phyloP scores from a whole-genome alignment of 2,329 filamentous ascomycete genomes.

The Bipolaris bicolor region DNA sequence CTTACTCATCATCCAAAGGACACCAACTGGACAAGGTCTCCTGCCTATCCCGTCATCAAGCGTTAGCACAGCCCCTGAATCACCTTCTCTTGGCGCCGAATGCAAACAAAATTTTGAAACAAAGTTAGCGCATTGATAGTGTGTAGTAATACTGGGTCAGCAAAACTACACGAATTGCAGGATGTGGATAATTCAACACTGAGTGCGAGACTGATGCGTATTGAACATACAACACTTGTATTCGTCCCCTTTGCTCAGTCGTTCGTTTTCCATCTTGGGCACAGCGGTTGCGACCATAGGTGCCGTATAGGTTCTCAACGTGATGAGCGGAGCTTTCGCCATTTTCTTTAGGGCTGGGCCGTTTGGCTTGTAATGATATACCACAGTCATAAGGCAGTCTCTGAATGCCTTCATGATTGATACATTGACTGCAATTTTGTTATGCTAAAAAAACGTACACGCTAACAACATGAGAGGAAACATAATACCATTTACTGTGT shows the following conservation, averaged over 20 bases:
- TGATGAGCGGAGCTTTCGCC: slow-evolving; percentile 18
- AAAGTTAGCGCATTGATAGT: slow-evolving; percentile 18
- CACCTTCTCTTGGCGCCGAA: slow-evolving; percentile 24
- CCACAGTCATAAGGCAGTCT: not conserved
- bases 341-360: slow-evolving; percentile 20
- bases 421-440: not conserved
- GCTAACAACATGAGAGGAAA: too few species aligned
- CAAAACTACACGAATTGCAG: not conserved
- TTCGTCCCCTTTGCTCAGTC: not conserved
- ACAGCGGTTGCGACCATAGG: too few species aligned
- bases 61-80: slow-evolving; percentile 20
- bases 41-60: slow-evolving; percentile 17
- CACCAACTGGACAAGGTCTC: slow-evolving; percentile 5
- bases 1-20: slow-evolving; percentile 2
- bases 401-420: not conserved
- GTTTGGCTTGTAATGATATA: slow-evolving; percentile 18
- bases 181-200: not conserved
- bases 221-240: not conserved
- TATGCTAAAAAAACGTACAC: not conserved
- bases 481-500: too few species aligned
- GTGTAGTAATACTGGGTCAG: not conserved
- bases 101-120: slow-evolving; percentile 20
- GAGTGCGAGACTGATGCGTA: not conserved
- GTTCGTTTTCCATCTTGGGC: not conserved
- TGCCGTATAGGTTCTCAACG: slow-evolving; percentile 10